Conservation (phyloP, 148 eudicot genomes). For the Cornus kousa region DNA sequence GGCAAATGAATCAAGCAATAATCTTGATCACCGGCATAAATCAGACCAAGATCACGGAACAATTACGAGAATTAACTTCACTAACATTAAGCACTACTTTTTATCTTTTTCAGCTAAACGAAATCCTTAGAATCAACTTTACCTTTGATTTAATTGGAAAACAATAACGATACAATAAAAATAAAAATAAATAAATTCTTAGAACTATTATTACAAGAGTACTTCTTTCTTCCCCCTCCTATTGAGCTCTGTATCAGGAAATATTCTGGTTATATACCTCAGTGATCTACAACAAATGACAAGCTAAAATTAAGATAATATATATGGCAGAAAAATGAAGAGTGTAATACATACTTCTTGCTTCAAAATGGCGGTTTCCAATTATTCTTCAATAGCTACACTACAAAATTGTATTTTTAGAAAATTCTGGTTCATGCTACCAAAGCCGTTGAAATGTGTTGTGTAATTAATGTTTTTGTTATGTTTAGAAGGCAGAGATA, state of each 20-base stretch:
- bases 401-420: conserved; percentile 31
- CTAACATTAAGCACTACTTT: too few species aligned
- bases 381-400: conserved; percentile 80
- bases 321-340: background rate
- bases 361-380: conserved; percentile 78
- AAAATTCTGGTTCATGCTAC: conserved; percentile 12
- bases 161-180: too few species aligned
- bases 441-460: background rate
- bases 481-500: background rate
- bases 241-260: too few species aligned
- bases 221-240: too few species aligned
- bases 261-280: too few species aligned
- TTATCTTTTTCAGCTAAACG: too few species aligned
- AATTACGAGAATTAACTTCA: too few species aligned
- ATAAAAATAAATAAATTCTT: too few species aligned
- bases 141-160: too few species aligned
- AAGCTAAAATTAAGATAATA: too few species aligned
- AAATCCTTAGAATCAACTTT: too few species aligned
- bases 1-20: background rate
- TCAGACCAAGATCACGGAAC: background rate
- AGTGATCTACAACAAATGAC: background rate
- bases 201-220: too few species aligned
- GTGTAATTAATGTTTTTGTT: background rate
- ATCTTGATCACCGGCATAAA: background rate
- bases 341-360: background rate